Base-by-base conservation (phyloP, 495 filamentous ascomycete genomes). In the Aspergillus steynii region DNA sequence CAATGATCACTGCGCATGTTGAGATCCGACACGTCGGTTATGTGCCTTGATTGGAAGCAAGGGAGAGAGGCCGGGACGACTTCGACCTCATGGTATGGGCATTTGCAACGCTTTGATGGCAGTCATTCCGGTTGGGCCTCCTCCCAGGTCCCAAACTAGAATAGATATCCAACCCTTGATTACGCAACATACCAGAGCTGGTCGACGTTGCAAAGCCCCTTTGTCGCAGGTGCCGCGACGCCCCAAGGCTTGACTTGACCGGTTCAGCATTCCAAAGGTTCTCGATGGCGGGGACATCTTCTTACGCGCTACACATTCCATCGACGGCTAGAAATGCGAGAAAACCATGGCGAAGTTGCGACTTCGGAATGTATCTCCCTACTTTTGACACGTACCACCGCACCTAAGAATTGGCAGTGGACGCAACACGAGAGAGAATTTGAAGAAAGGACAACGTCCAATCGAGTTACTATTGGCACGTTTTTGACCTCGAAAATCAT, bases 401-500 rank as follows among this genome's bases (percentile, higher is more conserved):
- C 76, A 81, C 73, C 42, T 14, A 42, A 48, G 32, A 27, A 70
- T 53, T 54, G 67, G 69, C 54, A 70, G 74, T 71, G 72, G 74
- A 78, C 78, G 77, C 70, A 80, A 80, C 77, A 81, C 77, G 78
- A 75, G 72, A 73, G 75, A 80, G 77, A 60, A 53, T n/a, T 57
- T 62, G 64, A 56, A 67, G 69, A 64, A 63, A 62, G 53, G 67
- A 75, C 58, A 68, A 69, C 66, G 68, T 69, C 69, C 64, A 68
- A 66, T 66, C 67, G 57, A 60, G 57, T 80, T 61, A 64, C 49
- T 80, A 42, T 79, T 54, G 76, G 76, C 74, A 81, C 60, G 56
- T 68, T 69, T 78, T 80, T 81, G 78, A 81, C 78, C 78, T 81
- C 78, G 70, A 77, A 72, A 70, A 78, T 76, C 78, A 79, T 79